Evolutionary conservation across 2,329 filamentous ascomycete genomes (phyloP), one percentile per base, ranked within the genome.

Genomic region (Stachybotrys chlorohalonatus): DNA sequence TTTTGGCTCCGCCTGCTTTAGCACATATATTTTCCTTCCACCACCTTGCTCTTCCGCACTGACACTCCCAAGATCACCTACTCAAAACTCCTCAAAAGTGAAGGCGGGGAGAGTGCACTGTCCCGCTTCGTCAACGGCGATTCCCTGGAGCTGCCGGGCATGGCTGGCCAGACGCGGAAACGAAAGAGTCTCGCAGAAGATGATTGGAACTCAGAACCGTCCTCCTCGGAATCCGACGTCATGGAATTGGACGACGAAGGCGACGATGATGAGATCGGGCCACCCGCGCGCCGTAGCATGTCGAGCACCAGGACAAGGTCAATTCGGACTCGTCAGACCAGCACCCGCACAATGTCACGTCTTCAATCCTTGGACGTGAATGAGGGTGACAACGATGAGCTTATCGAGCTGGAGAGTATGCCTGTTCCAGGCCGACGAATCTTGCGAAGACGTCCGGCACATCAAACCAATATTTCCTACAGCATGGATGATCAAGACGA

Each of bases 31-130:
- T 4, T 2, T 24, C 24, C 24, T 24, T 24, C 24, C 24, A 24
- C 24, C 24, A 24, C 24, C 24, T 24, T 24, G 2, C 24, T 24
- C 24, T 24, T 24, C 2, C 24, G 24, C 36, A 42, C 36, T 42
- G 36, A 24, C 49, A 7, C 42, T 32, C 17, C 32, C 24, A 59
- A 73, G 71, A 57, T 73, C 50, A 55, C 64, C 16, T 59, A 65
- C 24, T 55, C 63, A 17, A 56, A 70, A 9, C 63, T 74, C 1
- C 52, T 67, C 52, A 54, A 58, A 5, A 57, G 69, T 11, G 59
- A 68, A 39, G 70, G 70, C 63, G 72, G 70, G 45, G 60, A 58
- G 54, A 54, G 53, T 32, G 66, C 68, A 5, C 57, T 74, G 9
- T 52, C 57, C 49, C 56, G 49, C 6, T 65, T 64, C 49, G 56